phyloP scores from a whole-genome alignment of 1,139 yeast species.

The Wickerhamiella infanticola region DNA sequence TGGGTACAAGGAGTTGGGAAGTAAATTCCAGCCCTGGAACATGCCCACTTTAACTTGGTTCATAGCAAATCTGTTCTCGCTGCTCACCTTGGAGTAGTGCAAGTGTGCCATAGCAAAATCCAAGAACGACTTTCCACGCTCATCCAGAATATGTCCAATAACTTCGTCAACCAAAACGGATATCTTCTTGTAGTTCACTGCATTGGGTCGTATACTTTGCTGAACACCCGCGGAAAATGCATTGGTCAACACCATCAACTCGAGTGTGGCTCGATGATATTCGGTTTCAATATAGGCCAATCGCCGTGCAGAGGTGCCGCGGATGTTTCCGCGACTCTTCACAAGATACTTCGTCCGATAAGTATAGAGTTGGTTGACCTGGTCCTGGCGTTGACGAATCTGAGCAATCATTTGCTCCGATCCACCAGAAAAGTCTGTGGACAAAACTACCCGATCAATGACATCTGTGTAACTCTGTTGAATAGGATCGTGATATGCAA shows the following conservation, averaged over 20 bases:
- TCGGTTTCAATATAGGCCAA: constrained; percentile 38
- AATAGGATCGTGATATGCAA: constrained; percentile 52
- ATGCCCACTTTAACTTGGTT: constrained; percentile 44
- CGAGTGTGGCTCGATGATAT: constrained; percentile 39
- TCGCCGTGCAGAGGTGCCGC: neutral
- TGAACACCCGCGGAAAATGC: constrained; percentile 44
- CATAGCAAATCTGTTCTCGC: constrained; percentile 48
- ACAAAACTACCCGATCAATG: constrained; percentile 48
- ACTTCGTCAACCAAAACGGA: constrained; percentile 55
- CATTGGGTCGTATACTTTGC: constrained; percentile 27
- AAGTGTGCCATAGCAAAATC: constrained; percentile 57
- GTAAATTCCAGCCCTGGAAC: constrained; percentile 59
- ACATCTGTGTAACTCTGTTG: constrained; percentile 42
- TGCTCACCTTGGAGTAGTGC: constrained; percentile 42
- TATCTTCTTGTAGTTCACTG: constrained; percentile 35
- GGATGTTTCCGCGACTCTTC: constrained; percentile 6
- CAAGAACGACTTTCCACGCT: constrained; percentile 45
- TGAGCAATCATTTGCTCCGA: constrained; percentile 38
- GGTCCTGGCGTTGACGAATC: constrained; percentile 40
- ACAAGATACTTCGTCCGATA: constrained; percentile 34
- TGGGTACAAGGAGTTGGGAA: constrained; percentile 47
- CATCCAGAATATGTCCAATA: constrained; percentile 54
- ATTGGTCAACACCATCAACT: constrained; percentile 48
- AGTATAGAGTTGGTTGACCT: constrained; percentile 31
- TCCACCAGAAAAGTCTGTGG: constrained; percentile 49